phyloP scores from a whole-genome alignment of 2,329 filamentous ascomycete species.

The Colletotrichum liaoningense region DNA sequence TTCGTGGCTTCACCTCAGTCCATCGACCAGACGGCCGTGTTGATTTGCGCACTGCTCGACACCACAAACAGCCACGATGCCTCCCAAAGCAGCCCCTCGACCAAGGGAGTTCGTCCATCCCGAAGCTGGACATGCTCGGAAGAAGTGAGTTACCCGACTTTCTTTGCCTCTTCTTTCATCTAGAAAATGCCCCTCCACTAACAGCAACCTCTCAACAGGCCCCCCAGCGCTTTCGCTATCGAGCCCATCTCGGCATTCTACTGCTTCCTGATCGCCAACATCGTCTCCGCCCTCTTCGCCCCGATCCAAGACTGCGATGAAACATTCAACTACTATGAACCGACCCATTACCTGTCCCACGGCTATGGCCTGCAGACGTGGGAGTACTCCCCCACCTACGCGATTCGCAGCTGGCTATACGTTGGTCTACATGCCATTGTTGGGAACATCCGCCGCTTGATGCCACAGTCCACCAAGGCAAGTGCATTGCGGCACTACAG shows the following conservation, averaged over 20 bases:
- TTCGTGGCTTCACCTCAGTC: constrained; percentile 27
- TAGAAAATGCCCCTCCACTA: constrained; percentile 32
- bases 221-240: constrained; percentile 70
- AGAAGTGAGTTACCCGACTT: constrained; percentile 53
- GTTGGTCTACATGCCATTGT: constrained; percentile 81
- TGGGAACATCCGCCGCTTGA: constrained; percentile 73
- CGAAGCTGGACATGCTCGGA: constrained; percentile 61
- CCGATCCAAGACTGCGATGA: constrained; percentile 99
- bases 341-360: constrained; percentile 92
- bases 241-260: constrained; percentile 84
- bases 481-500: neutral
- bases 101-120: constrained; percentile 59
- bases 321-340: constrained; percentile 99
- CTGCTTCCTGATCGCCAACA: constrained; percentile 78
- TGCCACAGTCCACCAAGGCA: constrained; percentile 72
- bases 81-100: constrained; percentile 46
- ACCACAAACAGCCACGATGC: constrained; percentile 48
- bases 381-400: constrained; percentile 97
- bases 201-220: constrained; percentile 43
- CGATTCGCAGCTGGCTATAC: constrained; percentile 96
- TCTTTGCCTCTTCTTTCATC: neutral
- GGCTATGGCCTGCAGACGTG: constrained; percentile 96
- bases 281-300: constrained; percentile 82
- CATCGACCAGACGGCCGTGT: constrained; percentile 21
- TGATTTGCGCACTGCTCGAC: constrained; percentile 5